phyloP scores from a whole-genome alignment of 768 basidiomycete genomes.

The Lentinula aciculospora region DNA sequence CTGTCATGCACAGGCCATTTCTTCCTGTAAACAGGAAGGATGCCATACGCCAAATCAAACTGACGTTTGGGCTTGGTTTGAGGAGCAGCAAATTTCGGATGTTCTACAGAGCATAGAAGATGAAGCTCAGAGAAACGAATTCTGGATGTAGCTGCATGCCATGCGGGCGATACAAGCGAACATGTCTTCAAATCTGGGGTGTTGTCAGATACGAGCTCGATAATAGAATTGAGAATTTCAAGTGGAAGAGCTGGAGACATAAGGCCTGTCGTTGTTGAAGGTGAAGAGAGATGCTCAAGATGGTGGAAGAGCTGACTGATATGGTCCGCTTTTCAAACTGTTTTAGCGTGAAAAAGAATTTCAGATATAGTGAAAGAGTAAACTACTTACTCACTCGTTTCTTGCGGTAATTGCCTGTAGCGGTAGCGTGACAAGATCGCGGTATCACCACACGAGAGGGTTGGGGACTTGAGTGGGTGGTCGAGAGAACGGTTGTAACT shows the following conservation, averaged over 20 bases:
- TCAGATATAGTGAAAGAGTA: too few relatives aligned
- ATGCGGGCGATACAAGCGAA: background rate
- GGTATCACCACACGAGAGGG: too few relatives aligned
- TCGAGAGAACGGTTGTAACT: too few relatives aligned
- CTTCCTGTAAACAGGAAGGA: background rate
- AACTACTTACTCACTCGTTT: too few relatives aligned
- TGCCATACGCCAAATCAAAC: background rate
- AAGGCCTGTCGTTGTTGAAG: background rate
- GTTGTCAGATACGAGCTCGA: background rate
- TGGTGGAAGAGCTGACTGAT: background rate
- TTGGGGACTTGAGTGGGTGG: too few relatives aligned
- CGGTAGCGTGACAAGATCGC: background rate
- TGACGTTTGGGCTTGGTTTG: background rate
- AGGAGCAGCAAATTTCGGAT: background rate
- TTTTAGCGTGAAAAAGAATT: background rate
- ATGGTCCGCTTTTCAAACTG: background rate
- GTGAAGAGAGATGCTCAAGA: background rate
- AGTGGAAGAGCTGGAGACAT: background rate
- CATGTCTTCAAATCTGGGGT: background rate
- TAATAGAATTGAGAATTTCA: background rate
- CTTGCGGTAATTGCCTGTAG: too few relatives aligned
- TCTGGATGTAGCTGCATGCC: background rate
- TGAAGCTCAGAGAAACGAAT: background rate
- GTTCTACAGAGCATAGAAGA: background rate
- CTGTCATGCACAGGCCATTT: background rate